Evolutionary conservation across 1,284 basidiomycete species (phyloP), one percentile per base, ranked within the genome.

Genomic region (Athelia sp.): DNA sequence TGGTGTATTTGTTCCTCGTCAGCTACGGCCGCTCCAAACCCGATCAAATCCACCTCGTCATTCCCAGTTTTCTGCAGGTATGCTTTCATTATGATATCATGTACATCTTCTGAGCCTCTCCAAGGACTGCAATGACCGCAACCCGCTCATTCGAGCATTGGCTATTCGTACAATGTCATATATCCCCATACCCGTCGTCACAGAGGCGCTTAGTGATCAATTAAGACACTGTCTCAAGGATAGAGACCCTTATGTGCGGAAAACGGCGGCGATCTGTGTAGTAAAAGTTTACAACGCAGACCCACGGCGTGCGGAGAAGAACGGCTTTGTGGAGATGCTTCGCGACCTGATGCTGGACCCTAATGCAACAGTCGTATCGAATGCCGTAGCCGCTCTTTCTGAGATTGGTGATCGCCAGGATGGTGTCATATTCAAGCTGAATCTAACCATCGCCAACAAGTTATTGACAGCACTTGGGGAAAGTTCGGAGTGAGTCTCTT

Each of bases 101-200:
- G 29, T 10, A 50, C 46, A 32, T 52, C 15, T 47, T 47, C 55
- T 42, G 26, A 54, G 13, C 51, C 13, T n/a, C 21, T 21, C 17
- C 36, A 54, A 94, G 90, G 94, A 97, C 65, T 94, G 90, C 59
- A 87, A 87, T 62, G 93, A 96, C 65, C 81, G 88, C 44, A 95
- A 96, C 63, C 93, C 93, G 10, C 82, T 96, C 49, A 90, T 96
- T 52, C 87, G 94, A 19, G 93, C 93, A 2, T 75, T 97, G 32
- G 93, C 94, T 21, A 92, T 97, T 60, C 86, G 93, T 31, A 97
- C 93, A 18, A 96, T 97, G 93, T 94, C 93, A 18, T 96, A 95
- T 64, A 96, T 97, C 58, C 87, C 90, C 35, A 85, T 93, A 43
- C 84, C 90, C 9, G 75, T 84, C 48, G 87, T 95, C 50, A 84